Evolutionary conservation across 2,329 filamentous ascomycete genomes (phyloP), one percentile per base, ranked within the genome.

Genomic region (Penicillium oxalicum): DNA sequence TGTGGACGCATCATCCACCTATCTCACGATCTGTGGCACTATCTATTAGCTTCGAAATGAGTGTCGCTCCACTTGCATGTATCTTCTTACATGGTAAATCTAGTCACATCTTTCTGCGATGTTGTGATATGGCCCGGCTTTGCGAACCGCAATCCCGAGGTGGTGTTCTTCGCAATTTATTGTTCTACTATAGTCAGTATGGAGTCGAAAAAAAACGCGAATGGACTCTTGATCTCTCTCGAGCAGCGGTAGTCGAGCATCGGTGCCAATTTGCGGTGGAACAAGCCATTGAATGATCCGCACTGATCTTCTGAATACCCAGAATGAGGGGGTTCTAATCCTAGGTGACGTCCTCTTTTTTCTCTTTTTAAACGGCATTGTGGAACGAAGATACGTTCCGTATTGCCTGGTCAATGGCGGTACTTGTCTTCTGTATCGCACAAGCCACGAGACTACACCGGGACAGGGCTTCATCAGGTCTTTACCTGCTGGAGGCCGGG

Each of bases 261-360:
- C n/a, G n/a, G n/a, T 83, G 82, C 59, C 76, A 78, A 5, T 80
- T 80, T 53, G 80, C 73, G 2, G 61, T 77, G 2, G 78, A 83
- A 58, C 80, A 83, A 57, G 78, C 78, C 2, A n/a, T n/a, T n/a
- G n/a, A n/a, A 69, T 84, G 37, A 77, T 80, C 2, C 70, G 79
- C 9, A 79, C 80, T 4, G 76, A 80, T 51, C 79, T 84, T 47
- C 63, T 84, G 1, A 77, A 74, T 40, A 79, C 77, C 5, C 76
- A 79, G 45, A 80, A 80, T 59, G n/a, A n/a, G n/a, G 67, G 78
- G 6, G 66, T 79, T 37, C 71, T 81, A 2, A 64, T 84, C 4
- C 80, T 83, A 60, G 77, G 80, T 0, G 76, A 81, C 39, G 69
- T 78, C 5, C 65, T 82, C 27, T 84, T 81, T 59, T 1, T 18